These are phyloP conservation scores for Apocynum venetum DNA, from an alignment of 257 asterid genomes.

Conservation along the genomic window DNA sequence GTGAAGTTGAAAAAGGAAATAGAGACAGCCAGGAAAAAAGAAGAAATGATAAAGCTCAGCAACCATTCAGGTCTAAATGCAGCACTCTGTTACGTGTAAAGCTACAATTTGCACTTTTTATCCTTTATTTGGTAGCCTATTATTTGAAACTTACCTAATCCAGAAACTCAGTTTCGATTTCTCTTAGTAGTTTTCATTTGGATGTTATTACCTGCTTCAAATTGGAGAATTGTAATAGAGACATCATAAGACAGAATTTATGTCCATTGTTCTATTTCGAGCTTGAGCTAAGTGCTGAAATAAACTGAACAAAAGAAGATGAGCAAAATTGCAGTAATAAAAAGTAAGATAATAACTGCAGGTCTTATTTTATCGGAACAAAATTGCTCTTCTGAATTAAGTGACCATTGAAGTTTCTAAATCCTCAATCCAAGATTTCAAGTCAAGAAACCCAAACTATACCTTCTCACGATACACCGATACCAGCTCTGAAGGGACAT, in stretches of 20 bases:
- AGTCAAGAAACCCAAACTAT: conserved; percentile 7
- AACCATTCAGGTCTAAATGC: background rate
- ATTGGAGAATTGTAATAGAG: background rate
- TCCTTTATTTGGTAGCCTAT: background rate
- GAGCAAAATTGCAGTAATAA: background rate
- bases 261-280: background rate
- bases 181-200: background rate
- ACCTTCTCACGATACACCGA: conserved; percentile 98
- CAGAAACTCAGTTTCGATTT: background rate
- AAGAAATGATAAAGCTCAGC: background rate
- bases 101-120: background rate
- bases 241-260: background rate
- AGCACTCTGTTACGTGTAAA: background rate
- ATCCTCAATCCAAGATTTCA: background rate
- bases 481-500: conserved; percentile 84
- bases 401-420: background rate
- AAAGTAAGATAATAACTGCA: background rate
- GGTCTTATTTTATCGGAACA: background rate
- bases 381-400: background rate
- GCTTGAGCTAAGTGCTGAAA: background rate
- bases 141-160: background rate
- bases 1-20: background rate
- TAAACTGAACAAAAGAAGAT: background rate
- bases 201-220: background rate
- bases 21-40: background rate